Percentiles rank a stretch among this genome's conserved stretches.
Evolutionary conservation across 2,329 filamentous ascomycete species (phyloP).

Genomic region (Pestalotiopsis sp.): DNA sequence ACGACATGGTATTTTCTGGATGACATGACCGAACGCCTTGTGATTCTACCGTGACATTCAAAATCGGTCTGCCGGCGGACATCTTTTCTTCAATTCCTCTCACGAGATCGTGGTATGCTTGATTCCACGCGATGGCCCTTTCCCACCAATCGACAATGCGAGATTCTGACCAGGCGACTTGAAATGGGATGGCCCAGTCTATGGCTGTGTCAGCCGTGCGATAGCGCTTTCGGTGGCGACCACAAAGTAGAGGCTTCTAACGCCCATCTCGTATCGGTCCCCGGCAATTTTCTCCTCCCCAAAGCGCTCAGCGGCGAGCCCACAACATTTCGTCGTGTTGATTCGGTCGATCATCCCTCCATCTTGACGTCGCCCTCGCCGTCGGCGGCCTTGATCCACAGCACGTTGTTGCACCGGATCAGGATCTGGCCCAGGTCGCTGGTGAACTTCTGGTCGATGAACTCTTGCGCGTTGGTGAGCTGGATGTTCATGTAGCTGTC

Average conservation of each 20-base stretch:
- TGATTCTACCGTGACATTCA: background rate
- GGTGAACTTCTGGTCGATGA: slow-evolving; percentile 82
- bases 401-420: slow-evolving; percentile 98
- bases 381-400: slow-evolving; percentile 76
- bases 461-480: slow-evolving; percentile 88
- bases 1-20: slow-evolving; percentile 1
- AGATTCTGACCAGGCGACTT: background rate
- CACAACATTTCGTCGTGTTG: too few species aligned
- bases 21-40: slow-evolving; percentile 9
- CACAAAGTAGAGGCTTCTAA: background rate
- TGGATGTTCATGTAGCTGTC: slow-evolving; percentile 99
- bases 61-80: background rate
- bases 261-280: background rate
- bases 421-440: slow-evolving; percentile 87
- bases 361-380: slow-evolving; percentile 59
- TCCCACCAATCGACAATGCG: background rate
- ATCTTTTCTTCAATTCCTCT: background rate
- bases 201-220: background rate
- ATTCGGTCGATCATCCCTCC: slow-evolving; percentile 45
- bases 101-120: background rate
- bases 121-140: background rate
- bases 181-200: background rate
- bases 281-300: background rate
- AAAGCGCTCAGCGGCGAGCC: background rate
- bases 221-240: background rate